Evolutionary conservation across 2,329 filamentous ascomycete species (phyloP).

Genomic region (Chaetomiaceae sp.): DNA sequence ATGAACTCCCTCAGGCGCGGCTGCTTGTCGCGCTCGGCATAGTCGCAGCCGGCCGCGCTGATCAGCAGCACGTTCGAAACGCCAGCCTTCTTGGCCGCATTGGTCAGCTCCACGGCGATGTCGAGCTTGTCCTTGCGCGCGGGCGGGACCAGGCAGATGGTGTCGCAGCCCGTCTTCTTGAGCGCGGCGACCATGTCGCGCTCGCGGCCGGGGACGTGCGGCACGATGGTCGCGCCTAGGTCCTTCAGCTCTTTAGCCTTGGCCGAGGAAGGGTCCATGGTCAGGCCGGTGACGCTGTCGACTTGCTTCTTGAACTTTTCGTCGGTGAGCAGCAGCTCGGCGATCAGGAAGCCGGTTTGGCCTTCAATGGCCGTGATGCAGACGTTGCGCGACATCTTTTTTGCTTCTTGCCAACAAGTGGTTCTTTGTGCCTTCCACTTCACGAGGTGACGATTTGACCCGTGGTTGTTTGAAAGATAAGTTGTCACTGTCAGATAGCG

Average conservation of each 20-base stretch:
- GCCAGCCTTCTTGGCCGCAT: conserved; percentile 38
- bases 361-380: conserved; percentile 44
- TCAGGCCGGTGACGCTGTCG: conserved; percentile 36
- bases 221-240: conserved; percentile 37
- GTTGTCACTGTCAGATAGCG: too few relatives aligned
- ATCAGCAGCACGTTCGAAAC: conserved; percentile 42
- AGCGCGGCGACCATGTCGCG: conserved; percentile 39
- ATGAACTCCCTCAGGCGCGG: conserved; percentile 46
- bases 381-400: conserved; percentile 40
- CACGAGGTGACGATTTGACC: background rate
- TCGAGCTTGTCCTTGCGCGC: conserved; percentile 41
- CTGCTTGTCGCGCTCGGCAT: conserved; percentile 43
- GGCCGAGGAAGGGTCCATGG: conserved; percentile 34
- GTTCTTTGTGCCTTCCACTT: too few relatives aligned
- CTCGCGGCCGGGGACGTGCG: conserved; percentile 36
- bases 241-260: conserved; percentile 36
- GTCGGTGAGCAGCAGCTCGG: conserved; percentile 41
- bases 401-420: background rate
- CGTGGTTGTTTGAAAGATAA: too few relatives aligned
- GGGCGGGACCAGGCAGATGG: conserved; percentile 44
- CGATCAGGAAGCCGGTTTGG: conserved; percentile 45
- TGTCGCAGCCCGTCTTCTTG: conserved; percentile 38
- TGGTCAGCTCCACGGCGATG: conserved; percentile 39
- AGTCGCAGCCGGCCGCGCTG: conserved; percentile 43
- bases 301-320: conserved; percentile 37